Evolutionary conservation across 768 basidiomycete genomes (phyloP).

Genomic region (Trametes elegans): DNA sequence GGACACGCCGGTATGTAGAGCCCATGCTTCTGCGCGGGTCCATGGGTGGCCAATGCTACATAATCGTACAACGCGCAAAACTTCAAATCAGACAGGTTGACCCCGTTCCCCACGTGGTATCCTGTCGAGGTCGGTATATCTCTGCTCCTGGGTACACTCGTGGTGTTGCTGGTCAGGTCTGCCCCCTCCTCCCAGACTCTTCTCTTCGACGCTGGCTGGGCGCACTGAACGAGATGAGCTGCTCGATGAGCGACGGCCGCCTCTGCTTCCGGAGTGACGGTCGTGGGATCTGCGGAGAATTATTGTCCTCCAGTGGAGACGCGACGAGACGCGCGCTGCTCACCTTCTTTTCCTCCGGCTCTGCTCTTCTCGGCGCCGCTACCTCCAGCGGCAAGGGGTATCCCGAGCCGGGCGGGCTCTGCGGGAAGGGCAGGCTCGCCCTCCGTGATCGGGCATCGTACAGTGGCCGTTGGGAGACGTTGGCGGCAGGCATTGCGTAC

Average conservation of each 20-base stretch:
- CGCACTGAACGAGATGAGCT: constrained; percentile 20
- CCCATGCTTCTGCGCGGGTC: no score
- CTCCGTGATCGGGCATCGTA: constrained; percentile 13
- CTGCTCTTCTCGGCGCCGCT: constrained; percentile 14
- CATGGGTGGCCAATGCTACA: background rate
- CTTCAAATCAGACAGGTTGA: background rate
- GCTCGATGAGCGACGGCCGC: constrained; percentile 24
- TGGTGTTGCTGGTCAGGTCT: background rate
- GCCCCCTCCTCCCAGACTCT: constrained; percentile 6
- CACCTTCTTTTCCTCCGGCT: constrained; percentile 9
- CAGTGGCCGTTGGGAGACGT: constrained; percentile 7
- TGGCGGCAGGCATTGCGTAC: constrained; percentile 1
- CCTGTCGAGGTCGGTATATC: background rate
- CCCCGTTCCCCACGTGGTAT: background rate
- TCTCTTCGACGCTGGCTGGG: constrained; percentile 18
- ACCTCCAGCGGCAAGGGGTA: constrained; percentile 25
- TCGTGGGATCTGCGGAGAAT: constrained; percentile 8
- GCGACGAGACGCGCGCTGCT: constrained; percentile 1
- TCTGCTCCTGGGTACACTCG: background rate
- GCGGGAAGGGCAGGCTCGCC: constrained; percentile 25
- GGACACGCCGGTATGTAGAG: background rate
- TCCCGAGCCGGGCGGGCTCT: constrained; percentile 28
- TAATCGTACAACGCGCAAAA: constrained; percentile 11
- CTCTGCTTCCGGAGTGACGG: constrained; percentile 25
- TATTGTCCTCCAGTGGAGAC: background rate